phyloP scores from a whole-genome alignment of 768 basidiomycete species.

The Mycena chlorophos region DNA sequence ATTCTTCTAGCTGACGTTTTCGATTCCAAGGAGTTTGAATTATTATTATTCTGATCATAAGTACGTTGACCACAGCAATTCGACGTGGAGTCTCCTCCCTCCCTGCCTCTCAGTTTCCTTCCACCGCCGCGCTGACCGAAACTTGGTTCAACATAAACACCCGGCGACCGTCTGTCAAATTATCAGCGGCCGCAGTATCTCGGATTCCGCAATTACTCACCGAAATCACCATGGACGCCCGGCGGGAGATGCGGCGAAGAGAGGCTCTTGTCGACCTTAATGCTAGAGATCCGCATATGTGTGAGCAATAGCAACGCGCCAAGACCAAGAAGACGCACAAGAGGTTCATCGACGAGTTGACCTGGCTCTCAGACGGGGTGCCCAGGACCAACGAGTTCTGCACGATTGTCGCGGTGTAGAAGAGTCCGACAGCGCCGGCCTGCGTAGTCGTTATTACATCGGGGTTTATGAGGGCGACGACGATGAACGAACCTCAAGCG shows the following conservation, averaged over 20 bases:
- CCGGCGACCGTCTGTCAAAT: constrained; percentile 29
- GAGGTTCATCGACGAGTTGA: constrained; percentile 40
- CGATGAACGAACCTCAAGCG: constrained; percentile 15
- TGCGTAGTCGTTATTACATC: constrained; percentile 3
- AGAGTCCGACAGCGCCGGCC: constrained; percentile 34
- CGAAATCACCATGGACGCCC: constrained; percentile 30
- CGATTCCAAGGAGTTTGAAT: too few species aligned
- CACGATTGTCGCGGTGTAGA: constrained; percentile 37
- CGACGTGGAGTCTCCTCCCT: too few species aligned
- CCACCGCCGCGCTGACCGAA: constrained; percentile 23
- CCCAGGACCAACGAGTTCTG: constrained; percentile 35
- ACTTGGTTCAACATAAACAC: constrained; percentile 35
- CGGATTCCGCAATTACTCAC: background rate
- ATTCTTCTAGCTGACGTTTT: too few species aligned
- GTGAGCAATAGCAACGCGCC: background rate
- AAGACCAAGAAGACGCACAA: constrained; percentile 29
- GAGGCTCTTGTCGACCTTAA: constrained; percentile 16
- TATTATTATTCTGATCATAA: too few species aligned
- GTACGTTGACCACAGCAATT: too few species aligned
- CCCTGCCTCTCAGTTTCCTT: background rate
- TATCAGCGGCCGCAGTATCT: background rate
- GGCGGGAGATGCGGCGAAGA: constrained; percentile 17
- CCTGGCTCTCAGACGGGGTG: constrained; percentile 31
- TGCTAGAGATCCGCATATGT: background rate
- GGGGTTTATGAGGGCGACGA: background rate